These are phyloP conservation scores for Lathyrus tuberosus DNA, from an alignment of 306 rosid species.

Conservation along the genomic window DNA sequence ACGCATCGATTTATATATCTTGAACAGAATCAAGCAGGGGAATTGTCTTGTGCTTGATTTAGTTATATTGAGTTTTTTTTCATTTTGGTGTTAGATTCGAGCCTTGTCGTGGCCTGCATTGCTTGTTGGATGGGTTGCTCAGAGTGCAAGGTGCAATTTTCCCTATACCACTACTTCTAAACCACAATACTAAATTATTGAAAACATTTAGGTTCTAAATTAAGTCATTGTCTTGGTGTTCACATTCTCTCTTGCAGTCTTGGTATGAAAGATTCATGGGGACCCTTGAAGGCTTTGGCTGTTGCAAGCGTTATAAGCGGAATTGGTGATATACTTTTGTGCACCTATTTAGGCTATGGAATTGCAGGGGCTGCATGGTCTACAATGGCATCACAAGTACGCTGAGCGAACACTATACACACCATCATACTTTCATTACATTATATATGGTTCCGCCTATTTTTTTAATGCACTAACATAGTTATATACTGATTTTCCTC, in stretches of 20 bases:
- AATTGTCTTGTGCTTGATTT: conserved; percentile 32
- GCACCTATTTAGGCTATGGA: conserved; percentile 65
- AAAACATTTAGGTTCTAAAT: no score
- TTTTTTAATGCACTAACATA: not conserved
- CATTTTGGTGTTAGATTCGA: conserved; percentile 54
- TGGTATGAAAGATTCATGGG: conserved; percentile 95
- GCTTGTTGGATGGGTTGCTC: conserved; percentile 66
- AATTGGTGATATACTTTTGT: conserved; percentile 63
- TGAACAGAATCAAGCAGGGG: conserved; percentile 34
- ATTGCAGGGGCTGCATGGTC: conserved; percentile 92
- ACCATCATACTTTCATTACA: no score
- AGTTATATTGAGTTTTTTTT: conserved; percentile 4
- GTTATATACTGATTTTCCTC: not conserved
- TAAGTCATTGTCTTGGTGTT: not conserved
- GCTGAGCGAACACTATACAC: not conserved
- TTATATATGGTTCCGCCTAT: not conserved
- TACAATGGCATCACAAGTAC: conserved; percentile 78
- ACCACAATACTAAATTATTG: no score
- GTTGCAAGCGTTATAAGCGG: conserved; percentile 66
- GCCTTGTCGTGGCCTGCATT: conserved; percentile 63
- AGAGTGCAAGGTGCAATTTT: conserved; percentile 55
- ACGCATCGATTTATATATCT: not conserved
- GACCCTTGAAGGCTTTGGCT: conserved; percentile 79
- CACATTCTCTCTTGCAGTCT: conserved; percentile 51
- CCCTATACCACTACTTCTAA: no score